Evolutionary conservation across 768 basidiomycete genomes (phyloP), one percentile per base, ranked within the genome.

Genomic region (Strobilomyces echinocephalus): DNA sequence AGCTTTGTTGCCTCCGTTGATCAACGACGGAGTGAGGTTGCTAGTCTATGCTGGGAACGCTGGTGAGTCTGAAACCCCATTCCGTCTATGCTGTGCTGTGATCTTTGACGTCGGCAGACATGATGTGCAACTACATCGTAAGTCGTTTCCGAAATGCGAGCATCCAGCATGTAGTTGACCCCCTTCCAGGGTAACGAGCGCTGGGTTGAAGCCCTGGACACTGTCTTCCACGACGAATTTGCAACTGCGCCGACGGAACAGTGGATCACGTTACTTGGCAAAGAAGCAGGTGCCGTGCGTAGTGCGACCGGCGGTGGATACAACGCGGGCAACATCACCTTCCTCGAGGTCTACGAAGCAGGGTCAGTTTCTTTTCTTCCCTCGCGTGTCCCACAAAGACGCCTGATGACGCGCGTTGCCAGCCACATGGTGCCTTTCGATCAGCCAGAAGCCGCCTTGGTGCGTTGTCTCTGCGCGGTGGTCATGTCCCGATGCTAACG

Each of bases 361-460:
- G 94, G 94, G 79, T 93, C 70, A 59, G 84, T 71, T 8, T 30
- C 24, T 24, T n/a, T 24, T 24, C 28, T 52, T 48, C 30, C 18
- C 34, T 16, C 31, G 8, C 12, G 4, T 46, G 40, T 49, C 21
- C 10, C 1, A 8, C 8, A 10, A 38, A 41, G n/a, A 24, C 16
- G 1, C 16, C 9, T 26, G 35, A 26, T 65, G 39, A 64, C 49
- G 4, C 4, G 35, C 42, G 57, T 56, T 54, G 7, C n/a, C 60
- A 90, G 89, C 34, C 90, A 92, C 66, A 88, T 93, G 91, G 91
- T 91, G 8, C 92, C 93, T 5, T 85, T 79, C 63, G 91, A 97
- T 70, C 91, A 95, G 64, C 88, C 93, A 1, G 88, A 90, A 63
- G 93, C 85, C 38, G 83, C 92, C 42, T 72, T 92, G 66, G 91